Base-by-base conservation (phyloP, 2,329 filamentous ascomycete species). In the Trichoderma polysporum region DNA sequence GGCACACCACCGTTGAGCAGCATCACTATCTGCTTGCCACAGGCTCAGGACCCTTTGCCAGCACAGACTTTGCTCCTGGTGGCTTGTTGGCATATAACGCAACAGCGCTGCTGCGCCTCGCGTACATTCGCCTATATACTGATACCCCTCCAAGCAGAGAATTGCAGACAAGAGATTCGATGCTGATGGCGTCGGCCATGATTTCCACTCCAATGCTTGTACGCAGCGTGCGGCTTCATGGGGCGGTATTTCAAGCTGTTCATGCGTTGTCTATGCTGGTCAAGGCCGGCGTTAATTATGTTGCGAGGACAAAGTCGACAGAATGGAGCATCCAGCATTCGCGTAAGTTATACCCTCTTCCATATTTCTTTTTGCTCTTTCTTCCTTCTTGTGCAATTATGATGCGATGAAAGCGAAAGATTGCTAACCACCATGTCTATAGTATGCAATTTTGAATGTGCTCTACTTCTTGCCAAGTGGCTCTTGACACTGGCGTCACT, bases 251-350 rank as follows among this genome's bases (percentile, higher is more conserved):
- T 31, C 89, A 91, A 71, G 87, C 88, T 1, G 86, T 89, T 31
- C 89, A 91, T 73, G 88, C 89, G 0, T 78, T 92, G 39, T 89
- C 88, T 3, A 88, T 90, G 80, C 79, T 89, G 27, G 86, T 90
- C 67, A 89, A 88, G 74, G 81, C 83, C 15, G 86, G 86, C 0
- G 86, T 89, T 22, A 87, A 86, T 70, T 88, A 87, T 70, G 85
- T 88, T 56, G 86, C 86, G 49, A 82, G 85, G 69, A 85, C 85
- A 5, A 88, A 88, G 75, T 86, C 85, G 1, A 79, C 85, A 0
- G 84, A 88, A 73, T 88, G 86, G 86, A 88, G 86, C 72, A 87
- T 88, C 72, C 85, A 88, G 69, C 84, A 88, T 74, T 87, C 86
- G 31, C 72, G 85, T 87, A 76, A 81, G 85, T 80, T 54, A 22